Percentiles rank a stretch among this genome's conserved stretches.
These are phyloP conservation scores for Fusarium torulosum DNA, from an alignment of 2,329 filamentous ascomycete genomes.

Conservation along the genomic window DNA sequence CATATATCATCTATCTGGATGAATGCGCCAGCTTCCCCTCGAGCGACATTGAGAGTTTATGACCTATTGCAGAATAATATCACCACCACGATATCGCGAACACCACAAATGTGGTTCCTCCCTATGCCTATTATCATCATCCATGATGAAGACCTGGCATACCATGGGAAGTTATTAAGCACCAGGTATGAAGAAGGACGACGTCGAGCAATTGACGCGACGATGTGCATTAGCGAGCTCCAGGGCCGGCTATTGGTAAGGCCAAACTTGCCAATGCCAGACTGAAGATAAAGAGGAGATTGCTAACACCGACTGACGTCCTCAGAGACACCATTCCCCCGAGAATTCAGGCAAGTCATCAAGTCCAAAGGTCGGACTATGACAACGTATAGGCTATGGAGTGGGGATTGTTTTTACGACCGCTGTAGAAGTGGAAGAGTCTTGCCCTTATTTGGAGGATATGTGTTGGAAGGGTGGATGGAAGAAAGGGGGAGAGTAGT, in stretches of 20 bases:
- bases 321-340: neutral
- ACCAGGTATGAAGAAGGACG: conserved; percentile 2
- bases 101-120: conserved; percentile 5
- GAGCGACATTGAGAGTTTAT: neutral
- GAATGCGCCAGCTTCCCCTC: conserved; percentile 2
- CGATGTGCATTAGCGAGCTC: conserved; percentile 1
- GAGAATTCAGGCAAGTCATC: neutral
- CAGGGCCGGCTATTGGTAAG: neutral
- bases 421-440: conserved; percentile 2
- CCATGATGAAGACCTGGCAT: neutral
- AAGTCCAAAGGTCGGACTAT: neutral
- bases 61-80: neutral
- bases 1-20: neutral
- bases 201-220: neutral
- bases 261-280: neutral
- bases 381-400: conserved; percentile 1
- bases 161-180: neutral
- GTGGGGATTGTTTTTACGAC: neutral
- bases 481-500: neutral
- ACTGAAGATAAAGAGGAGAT: conserved; percentile 1
- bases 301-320: neutral
- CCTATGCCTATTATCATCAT: conserved; percentile 2
- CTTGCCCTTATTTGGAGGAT: neutral
- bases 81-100: neutral
- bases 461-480: neutral